phyloP scores from a whole-genome alignment of 2,329 filamentous ascomycete genomes.

The Ceratocystiopsis sp. region DNA sequence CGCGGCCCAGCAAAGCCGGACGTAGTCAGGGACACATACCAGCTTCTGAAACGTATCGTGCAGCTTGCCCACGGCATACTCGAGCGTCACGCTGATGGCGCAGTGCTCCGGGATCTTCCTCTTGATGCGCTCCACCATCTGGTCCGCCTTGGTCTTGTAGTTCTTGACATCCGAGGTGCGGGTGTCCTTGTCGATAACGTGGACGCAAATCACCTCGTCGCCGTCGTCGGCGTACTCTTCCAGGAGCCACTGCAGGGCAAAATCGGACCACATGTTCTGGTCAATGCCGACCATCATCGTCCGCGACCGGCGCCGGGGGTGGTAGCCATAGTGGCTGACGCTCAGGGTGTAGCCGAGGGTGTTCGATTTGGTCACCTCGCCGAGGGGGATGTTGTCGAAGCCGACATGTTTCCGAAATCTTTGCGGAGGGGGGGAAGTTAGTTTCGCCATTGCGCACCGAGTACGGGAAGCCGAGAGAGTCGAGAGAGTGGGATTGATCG shows the following conservation, averaged over 20 bases:
- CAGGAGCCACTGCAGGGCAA: constrained; percentile 80
- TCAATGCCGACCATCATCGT: constrained; percentile 87
- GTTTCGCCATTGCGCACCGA: constrained; percentile 20
- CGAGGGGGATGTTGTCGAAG: constrained; percentile 41
- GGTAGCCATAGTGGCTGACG: constrained; percentile 73
- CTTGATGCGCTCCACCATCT: constrained; percentile 59
- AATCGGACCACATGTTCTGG: constrained; percentile 81
- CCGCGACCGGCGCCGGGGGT: constrained; percentile 60
- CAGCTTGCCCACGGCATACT: constrained; percentile 78
- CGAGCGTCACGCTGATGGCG: constrained; percentile 69
- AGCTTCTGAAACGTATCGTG: constrained; percentile 82
- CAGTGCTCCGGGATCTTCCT: constrained; percentile 63
- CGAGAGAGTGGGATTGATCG: no score
- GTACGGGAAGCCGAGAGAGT: no score
- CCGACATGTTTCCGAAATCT: constrained; percentile 44
- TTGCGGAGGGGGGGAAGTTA: constrained; percentile 21
- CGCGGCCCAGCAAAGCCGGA: neutral
- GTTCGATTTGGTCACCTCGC: constrained; percentile 42
- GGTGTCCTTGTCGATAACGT: constrained; percentile 71
- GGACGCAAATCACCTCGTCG: constrained; percentile 80
- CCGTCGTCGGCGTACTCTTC: constrained; percentile 87
- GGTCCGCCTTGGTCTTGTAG: constrained; percentile 61
- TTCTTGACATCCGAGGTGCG: constrained; percentile 48
- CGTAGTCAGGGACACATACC: constrained; percentile 33
- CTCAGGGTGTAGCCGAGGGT: constrained; percentile 62